These are phyloP conservation scores for Pluteus cervinus DNA, from an alignment of 768 basidiomycete species.

Conservation along the genomic window DNA sequence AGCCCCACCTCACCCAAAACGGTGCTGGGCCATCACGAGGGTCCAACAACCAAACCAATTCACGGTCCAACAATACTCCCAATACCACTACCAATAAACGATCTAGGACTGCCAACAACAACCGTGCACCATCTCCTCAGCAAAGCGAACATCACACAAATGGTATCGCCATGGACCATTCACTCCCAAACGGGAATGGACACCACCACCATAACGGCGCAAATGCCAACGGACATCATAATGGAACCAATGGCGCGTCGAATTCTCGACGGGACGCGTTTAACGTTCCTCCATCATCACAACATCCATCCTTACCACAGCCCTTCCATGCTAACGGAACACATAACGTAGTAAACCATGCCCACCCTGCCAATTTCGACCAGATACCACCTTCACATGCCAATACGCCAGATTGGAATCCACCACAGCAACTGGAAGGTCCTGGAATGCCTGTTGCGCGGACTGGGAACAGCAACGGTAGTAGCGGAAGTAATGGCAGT, in stretches of 20 bases:
- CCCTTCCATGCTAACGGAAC: too few species aligned
- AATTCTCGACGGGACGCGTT: too few species aligned
- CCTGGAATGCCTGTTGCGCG: constrained; percentile 73
- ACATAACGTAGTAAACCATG: constrained; percentile 23
- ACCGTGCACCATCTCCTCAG: constrained; percentile 33
- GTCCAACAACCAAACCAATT: constrained; percentile 12
- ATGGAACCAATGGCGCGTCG: too few species aligned
- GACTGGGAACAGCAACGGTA: constrained; percentile 27
- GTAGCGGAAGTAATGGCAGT: constrained; percentile 23
- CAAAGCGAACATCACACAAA: constrained; percentile 29
- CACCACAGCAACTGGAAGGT: constrained; percentile 60
- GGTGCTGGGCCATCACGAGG: not conserved
- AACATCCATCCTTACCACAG: too few species aligned
- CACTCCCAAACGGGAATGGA: constrained; percentile 24
- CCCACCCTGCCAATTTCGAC: constrained; percentile 29
- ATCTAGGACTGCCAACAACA: constrained; percentile 31
- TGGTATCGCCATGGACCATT: too few species aligned
- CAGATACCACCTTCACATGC: constrained; percentile 13
- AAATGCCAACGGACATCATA: too few species aligned
- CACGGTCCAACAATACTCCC: constrained; percentile 17
- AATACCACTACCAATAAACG: constrained; percentile 33
- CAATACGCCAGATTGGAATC: constrained; percentile 42
- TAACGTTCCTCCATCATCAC: too few species aligned
- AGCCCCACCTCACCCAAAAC: constrained; percentile 25
- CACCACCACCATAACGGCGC: constrained; percentile 26